Conservation (phyloP, 495 filamentous ascomycete genomes). For the Penicillium turbatum region DNA sequence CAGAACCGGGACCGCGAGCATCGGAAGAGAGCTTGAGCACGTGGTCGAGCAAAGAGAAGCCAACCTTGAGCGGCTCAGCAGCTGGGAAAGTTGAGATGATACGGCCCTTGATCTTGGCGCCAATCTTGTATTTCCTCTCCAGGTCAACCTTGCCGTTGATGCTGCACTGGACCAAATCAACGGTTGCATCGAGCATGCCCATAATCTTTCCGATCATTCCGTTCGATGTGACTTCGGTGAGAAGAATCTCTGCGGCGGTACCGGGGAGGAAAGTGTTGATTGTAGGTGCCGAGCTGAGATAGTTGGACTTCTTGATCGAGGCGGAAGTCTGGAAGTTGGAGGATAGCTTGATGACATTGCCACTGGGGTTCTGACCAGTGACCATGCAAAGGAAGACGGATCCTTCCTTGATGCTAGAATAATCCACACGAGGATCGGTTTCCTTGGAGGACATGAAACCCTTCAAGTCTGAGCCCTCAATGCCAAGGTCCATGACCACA, state of each 20-base stretch:
- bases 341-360: slow-evolving; percentile 83
- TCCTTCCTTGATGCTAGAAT: slow-evolving; percentile 66
- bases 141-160: slow-evolving; percentile 61
- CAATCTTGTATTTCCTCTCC: slow-evolving; percentile 69
- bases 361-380: slow-evolving; percentile 67
- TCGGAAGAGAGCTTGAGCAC: slow-evolving; percentile 61
- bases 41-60: slow-evolving; percentile 81
- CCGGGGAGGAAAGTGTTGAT: slow-evolving; percentile 89
- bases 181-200: slow-evolving; percentile 83
- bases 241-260: slow-evolving; percentile 77
- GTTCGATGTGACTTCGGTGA: slow-evolving; percentile 61
- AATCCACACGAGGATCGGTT: slow-evolving; percentile 54
- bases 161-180: slow-evolving; percentile 84
- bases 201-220: slow-evolving; percentile 83
- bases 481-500: slow-evolving; percentile 84
- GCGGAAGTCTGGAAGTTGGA: slow-evolving; percentile 60
- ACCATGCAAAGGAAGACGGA: slow-evolving; percentile 79
- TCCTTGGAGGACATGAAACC: slow-evolving; percentile 92
- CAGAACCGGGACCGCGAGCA: slow-evolving; percentile 33
- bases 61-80: slow-evolving; percentile 74
- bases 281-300: slow-evolving; percentile 70
- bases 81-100: slow-evolving; percentile 80
- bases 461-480: slow-evolving; percentile 60
- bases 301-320: slow-evolving; percentile 67
- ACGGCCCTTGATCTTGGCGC: slow-evolving; percentile 79